Evolutionary conservation across 2,329 filamentous ascomycete genomes (phyloP).

Genomic region (Biscogniauxia sp.): DNA sequence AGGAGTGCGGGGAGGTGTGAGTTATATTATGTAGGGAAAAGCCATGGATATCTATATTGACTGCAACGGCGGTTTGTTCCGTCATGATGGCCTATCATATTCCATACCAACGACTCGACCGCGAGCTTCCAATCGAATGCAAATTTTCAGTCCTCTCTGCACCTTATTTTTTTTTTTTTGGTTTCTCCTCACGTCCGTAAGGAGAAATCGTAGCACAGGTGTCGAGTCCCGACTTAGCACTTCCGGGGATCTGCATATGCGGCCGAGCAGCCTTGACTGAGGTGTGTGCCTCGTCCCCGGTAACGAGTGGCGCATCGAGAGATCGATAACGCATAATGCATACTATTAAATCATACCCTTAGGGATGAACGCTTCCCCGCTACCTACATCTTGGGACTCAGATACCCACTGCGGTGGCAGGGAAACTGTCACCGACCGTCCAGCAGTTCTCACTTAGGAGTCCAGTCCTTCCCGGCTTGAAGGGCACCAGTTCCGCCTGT

Average conservation of each 20-base stretch:
- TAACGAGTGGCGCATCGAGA: background rate
- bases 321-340: background rate
- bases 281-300: slow-evolving; percentile 13
- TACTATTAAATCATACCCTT: background rate
- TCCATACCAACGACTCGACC: background rate
- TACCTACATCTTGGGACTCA: background rate
- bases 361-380: background rate
- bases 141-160: slow-evolving; percentile 7
- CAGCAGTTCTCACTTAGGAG: background rate
- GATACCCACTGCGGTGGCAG: background rate
- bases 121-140: slow-evolving; percentile 18
- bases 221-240: slow-evolving; percentile 15
- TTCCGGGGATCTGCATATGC: slow-evolving; percentile 8
- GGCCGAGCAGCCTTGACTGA: slow-evolving; percentile 6
- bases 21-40: background rate
- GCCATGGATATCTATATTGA: background rate
- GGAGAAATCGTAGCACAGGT: slow-evolving; percentile 11
- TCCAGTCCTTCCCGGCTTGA: background rate
- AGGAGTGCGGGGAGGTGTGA: background rate
- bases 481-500: background rate
- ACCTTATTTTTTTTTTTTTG: background rate
- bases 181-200: slow-evolving; percentile 20
- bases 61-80: background rate
- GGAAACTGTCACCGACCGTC: background rate
- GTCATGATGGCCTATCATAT: background rate